Percentiles rank a stretch among this genome's conserved stretches.
Conservation (phyloP, 306 rosid genomes). For the Dicorynia guianensis region DNA sequence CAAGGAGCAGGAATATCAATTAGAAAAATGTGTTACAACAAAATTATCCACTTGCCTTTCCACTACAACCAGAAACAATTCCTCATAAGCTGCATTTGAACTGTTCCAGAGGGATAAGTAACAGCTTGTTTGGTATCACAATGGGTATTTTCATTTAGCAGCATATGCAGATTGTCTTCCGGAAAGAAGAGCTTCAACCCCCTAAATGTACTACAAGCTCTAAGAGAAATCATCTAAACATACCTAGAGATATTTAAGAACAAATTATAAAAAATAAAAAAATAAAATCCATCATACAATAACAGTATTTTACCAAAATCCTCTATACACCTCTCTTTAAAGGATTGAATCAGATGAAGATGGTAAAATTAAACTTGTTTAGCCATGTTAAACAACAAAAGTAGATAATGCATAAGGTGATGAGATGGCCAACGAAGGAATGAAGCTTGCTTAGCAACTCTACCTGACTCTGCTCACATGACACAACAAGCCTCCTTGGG, state of each 20-base stretch:
- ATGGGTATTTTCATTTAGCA: neutral
- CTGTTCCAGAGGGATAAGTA: too few relatives aligned
- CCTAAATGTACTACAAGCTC: too few relatives aligned
- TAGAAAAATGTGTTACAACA: neutral
- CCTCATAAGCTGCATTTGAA: neutral
- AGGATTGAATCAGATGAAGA: too few relatives aligned
- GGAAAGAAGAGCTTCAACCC: neutral
- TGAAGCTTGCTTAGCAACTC: too few relatives aligned
- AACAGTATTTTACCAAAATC: neutral
- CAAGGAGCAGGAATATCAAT: neutral
- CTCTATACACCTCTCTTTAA: too few relatives aligned
- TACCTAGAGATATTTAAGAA: too few relatives aligned
- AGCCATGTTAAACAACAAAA: neutral
- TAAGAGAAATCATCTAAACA: too few relatives aligned
- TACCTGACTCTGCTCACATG: too few relatives aligned
- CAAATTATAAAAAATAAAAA: too few relatives aligned
- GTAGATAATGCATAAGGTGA: too few relatives aligned
- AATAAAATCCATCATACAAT: neutral
- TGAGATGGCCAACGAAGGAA: too few relatives aligned
- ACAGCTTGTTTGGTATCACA: neutral
- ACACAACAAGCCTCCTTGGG: too few relatives aligned
- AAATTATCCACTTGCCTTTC: neutral
- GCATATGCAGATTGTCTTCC: neutral
- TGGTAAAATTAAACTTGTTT: neutral
- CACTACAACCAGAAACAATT: neutral